These are phyloP conservation scores for button mushroom (Agaricus bisporus) DNA, from an alignment of 768 basidiomycete species.

Conservation along the genomic window DNA sequence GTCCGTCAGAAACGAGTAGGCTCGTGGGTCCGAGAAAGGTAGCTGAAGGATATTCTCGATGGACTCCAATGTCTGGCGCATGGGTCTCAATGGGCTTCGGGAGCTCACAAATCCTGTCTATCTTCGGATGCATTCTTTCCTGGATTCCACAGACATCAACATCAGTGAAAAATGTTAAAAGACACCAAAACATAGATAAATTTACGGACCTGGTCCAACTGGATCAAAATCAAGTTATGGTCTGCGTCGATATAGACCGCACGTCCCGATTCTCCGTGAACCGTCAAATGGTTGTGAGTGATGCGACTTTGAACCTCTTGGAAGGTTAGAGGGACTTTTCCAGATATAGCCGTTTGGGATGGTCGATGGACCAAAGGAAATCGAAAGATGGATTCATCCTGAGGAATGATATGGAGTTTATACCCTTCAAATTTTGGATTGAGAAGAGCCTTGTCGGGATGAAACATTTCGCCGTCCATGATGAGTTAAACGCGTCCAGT, in stretches of 20 bases:
- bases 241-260: slow-evolving; percentile 67
- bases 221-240: slow-evolving; percentile 54
- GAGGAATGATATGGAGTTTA: slow-evolving; percentile 56
- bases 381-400: slow-evolving; percentile 47
- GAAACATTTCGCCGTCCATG: slow-evolving; percentile 24
- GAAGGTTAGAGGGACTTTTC: slow-evolving; percentile 59
- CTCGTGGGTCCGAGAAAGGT: slow-evolving; percentile 44
- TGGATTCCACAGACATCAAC: slow-evolving; percentile 17
- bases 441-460: slow-evolving; percentile 46
- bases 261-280: slow-evolving; percentile 36
- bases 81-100: slow-evolving; percentile 42
- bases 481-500: background rate
- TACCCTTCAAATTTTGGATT: slow-evolving; percentile 88
- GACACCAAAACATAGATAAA: slow-evolving; percentile 1
- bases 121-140: slow-evolving; percentile 44
- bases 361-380: slow-evolving; percentile 49
- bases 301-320: slow-evolving; percentile 82
- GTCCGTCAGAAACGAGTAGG: slow-evolving; percentile 63
- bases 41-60: slow-evolving; percentile 73
- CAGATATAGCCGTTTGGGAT: slow-evolving; percentile 57
- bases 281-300: slow-evolving; percentile 72
- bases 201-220: slow-evolving; percentile 49
- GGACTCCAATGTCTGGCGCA: slow-evolving; percentile 25
- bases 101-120: slow-evolving; percentile 53
- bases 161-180: slow-evolving; percentile 9